Percentiles rank a stretch among this genome's conserved stretches.
Conservation (phyloP, 768 basidiomycete genomes). For the Lactarius quietus region DNA sequence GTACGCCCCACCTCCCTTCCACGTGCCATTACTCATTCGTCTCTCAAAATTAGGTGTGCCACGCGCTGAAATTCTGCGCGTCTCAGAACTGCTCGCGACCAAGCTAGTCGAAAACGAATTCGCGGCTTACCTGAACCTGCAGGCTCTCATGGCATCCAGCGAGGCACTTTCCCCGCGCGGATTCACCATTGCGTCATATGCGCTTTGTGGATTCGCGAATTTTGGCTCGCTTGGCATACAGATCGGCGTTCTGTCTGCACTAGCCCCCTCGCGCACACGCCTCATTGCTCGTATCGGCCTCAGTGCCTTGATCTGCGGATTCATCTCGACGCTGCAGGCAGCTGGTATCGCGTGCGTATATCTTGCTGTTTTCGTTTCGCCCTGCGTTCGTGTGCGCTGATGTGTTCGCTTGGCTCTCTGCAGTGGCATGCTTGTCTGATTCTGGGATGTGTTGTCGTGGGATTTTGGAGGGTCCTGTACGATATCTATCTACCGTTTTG, state of each 20-base stretch:
- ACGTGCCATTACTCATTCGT: no score
- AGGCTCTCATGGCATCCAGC: conserved; percentile 42
- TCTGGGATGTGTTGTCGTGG: neutral
- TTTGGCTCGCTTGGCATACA: conserved; percentile 84
- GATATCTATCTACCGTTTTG: neutral
- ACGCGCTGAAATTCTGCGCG: conserved; percentile 71
- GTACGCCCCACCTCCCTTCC: no score
- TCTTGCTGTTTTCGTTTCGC: neutral
- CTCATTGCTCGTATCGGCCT: conserved; percentile 65
- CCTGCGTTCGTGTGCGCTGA: neutral
- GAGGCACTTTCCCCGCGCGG: conserved; percentile 66
- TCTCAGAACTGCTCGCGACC: conserved; percentile 77
- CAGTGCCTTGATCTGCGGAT: conserved; percentile 70
- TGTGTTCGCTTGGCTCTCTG: neutral
- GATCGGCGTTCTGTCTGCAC: conserved; percentile 66
- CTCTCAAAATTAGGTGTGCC: conserved; percentile 55
- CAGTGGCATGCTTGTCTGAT: conserved; percentile 35
- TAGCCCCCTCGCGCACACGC: conserved; percentile 66
- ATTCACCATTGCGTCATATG: conserved; percentile 81
- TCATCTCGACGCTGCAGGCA: conserved; percentile 60
- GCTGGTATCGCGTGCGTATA: conserved; percentile 53
- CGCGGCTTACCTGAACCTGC: conserved; percentile 62
- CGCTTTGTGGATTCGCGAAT: conserved; percentile 90
- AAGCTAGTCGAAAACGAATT: conserved; percentile 90
- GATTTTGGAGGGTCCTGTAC: neutral